Evolutionary conservation across 1,139 yeast genomes (phyloP), one percentile per base, ranked within the genome.

Genomic region (Taiozyma sp.): DNA sequence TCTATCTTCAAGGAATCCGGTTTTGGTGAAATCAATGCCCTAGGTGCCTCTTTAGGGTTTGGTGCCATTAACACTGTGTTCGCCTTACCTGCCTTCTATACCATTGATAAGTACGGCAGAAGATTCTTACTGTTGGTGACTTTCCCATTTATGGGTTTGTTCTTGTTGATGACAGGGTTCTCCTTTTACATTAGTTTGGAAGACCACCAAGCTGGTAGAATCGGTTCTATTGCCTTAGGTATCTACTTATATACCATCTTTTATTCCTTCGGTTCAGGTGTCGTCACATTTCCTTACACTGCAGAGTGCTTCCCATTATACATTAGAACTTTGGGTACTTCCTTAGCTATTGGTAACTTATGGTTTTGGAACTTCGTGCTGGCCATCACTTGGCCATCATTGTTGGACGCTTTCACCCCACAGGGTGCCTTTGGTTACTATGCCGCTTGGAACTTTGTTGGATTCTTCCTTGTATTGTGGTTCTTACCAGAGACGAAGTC

Each of bases 401-500:
- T 89, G 64, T 70, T 78, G 54, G 77, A 71, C 48, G 83, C 87
- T 0, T 83, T 89, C 70, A 81, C 79, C 48, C 78, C 89, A 4
- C 87, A 84, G 56, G 96, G 96, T 66, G 96, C 96, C 3, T 90
- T 90, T 67, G 90, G 93, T 14, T 89, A 83, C 78, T 89, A 88
- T 63, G 96, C 96, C 1, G 96, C 87, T 13, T 87, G 96, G 93
- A 89, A 89, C 65, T 63, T 86, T 50, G 73, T 85, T 50, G 95
- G 93, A 0, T 87, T 83, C 72, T 80, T 83, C 70, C 60, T 84
- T 65, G 89, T 83, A 3, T 70, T 83, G 53, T 80, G 84, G 78
- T 75, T 81, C 69, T 70, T 84, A 48, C 88, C 90, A 2, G 91
- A 84, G 64, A 84, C 91, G n/a, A 83, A 84, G 68, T 80, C 82